Evolutionary conservation across 1,139 yeast species (phyloP), one percentile per base, ranked within the genome.

Genomic region (Kazachstania sp.): DNA sequence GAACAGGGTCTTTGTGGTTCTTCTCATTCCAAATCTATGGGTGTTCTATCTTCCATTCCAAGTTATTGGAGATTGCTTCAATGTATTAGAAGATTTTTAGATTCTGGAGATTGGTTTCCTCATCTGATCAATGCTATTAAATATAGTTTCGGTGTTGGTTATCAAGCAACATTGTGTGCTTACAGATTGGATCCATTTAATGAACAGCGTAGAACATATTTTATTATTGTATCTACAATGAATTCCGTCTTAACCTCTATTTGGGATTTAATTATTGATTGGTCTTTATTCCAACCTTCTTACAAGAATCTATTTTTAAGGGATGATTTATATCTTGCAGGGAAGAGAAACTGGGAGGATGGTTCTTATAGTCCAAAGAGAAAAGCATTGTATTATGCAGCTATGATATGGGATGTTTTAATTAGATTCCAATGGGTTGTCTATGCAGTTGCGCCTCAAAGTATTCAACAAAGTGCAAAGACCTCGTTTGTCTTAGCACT

Each of bases 191-290:
- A 60, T 2, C 74, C 80, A 38, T 65, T 67, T 13, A 57, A 69
- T 0, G 50, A 60, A 1, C 58, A 63, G 13, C 70, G 77, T 53
- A 71, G 83, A 49, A 76, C 77, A 0, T 71, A 77, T 1, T 85
- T 87, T 58, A 85, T 92, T 29, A 66, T 79, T 1, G 77, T 88
- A 69, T 97, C 95, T 0, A 63, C 76, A 1, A 54, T 86, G 39
- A 90, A 92, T 63, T 81, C 97, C 0, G 49, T 83, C 0, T 78
- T 77, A 59, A 74, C 88, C 28, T 67, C 86, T 0, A 56, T 81
- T 12, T 92, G 98, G 98, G 98, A 92, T 67, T 68, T 94, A 11
- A 71, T 87, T 35, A 87, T 92, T 95, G 98, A 92, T 71, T 94
- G 95, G 90, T 88, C 97, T 1, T 71, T 92, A 56, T 70, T 85